Evolutionary conservation across 2,329 filamentous ascomycete genomes (phyloP), one percentile per base, ranked within the genome.

Genomic region (Rutstroemia sp.): DNA sequence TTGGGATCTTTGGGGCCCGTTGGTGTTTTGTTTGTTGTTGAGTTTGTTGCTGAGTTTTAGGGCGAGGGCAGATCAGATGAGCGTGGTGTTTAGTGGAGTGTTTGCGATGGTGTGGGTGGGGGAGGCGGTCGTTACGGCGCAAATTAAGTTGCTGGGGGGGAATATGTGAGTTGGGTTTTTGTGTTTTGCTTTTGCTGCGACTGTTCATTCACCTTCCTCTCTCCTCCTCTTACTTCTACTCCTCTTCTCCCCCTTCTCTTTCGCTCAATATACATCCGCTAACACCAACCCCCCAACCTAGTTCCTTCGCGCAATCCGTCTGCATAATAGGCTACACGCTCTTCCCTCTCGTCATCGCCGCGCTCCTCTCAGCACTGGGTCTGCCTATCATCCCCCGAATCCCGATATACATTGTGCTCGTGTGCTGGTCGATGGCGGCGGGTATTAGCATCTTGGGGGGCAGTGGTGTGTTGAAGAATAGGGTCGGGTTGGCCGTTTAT

Each of bases 301-400:
- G 92, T 67, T 96, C 94, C 18, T 99, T 99, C 72, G 94, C 95
- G 69, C 94, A 99, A 73, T 95, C 91, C 57, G 83, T 99, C 64
- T 97, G 92, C 72, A 95, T 99, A 66, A 99, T 99, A 70, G 94
- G 94, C 47, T 99, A 99, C 73, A 99, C 94, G 1, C 82, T 99
- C 56, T 99, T 99, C 75, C 94, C 94, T 2, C 82, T 99, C 53
- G 94, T 97, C 65, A 88, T 99, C 64, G 95, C 95, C 7, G 85
- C 92, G 1, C 76, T 96, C 52, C 82, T 99, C 62, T 96, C 91
- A 56, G 92, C 92, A 0, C 70, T 99, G 34, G 79, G 83, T 51
- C 79, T 97, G 7, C 87, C 85, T 44, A 87, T 83, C 65, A 88
- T 97, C 62, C 83, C 87, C 5, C 81, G 94, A 56, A 90, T 97